Percentiles rank a stretch among this genome's conserved stretches.
These are phyloP conservation scores for Paecilomyces dactylethromorphus DNA, from an alignment of 2,329 filamentous ascomycete species.

Conservation along the genomic window DNA sequence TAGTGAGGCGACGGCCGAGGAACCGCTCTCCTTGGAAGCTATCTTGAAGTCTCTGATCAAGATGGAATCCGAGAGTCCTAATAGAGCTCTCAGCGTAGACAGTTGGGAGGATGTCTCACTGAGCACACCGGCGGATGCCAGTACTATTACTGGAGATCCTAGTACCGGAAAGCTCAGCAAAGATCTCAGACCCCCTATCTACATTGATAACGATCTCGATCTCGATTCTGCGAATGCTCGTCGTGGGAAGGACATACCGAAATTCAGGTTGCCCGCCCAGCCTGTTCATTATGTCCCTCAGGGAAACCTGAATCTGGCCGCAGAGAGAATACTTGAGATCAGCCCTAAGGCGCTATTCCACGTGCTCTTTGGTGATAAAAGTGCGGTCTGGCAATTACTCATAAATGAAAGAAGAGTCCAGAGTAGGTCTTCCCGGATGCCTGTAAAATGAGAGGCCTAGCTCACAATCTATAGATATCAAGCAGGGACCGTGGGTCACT, in stretches of 20 bases:
- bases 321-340: conserved; percentile 79
- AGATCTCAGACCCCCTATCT: conserved; percentile 52
- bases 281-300: conserved; percentile 79
- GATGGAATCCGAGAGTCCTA: conserved; percentile 58
- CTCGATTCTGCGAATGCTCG: conserved; percentile 30
- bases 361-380: conserved; percentile 93
- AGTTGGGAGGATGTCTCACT: conserved; percentile 82
- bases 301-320: conserved; percentile 67
- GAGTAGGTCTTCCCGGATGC: neutral
- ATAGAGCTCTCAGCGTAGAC: conserved; percentile 67
- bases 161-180: conserved; percentile 32
- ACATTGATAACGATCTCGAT: conserved; percentile 57
- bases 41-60: conserved; percentile 66
- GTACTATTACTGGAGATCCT: conserved; percentile 35
- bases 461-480: conserved; percentile 51
- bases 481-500: conserved; percentile 77
- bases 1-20: conserved; percentile 67
- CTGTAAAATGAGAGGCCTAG: neutral
- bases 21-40: conserved; percentile 61
- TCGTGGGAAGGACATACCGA: conserved; percentile 48
- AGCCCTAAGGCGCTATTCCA: conserved; percentile 94
- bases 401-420: conserved; percentile 76
- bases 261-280: conserved; percentile 74
- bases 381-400: conserved; percentile 84
- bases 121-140: conserved; percentile 55